Percentiles rank a stretch among this genome's conserved stretches.
Evolutionary conservation across 192 early-diverging fungal species (phyloP).

Genomic region (Gryganskiella cystojenkinii): DNA sequence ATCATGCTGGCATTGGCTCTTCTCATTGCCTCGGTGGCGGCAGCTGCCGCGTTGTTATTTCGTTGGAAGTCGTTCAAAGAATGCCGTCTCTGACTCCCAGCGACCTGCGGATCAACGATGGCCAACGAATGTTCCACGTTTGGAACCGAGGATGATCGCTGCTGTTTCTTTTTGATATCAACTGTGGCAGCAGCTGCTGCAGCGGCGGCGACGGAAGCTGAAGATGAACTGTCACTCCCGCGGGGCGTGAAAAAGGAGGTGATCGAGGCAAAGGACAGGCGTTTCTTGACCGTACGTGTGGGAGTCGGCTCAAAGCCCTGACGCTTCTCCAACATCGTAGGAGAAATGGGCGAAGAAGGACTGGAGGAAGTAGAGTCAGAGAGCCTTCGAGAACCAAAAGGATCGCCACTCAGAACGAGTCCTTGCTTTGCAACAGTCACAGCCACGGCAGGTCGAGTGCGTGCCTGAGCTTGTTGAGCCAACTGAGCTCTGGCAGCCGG

Average conservation of each 20-base stretch:
- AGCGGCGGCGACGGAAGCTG: not conserved
- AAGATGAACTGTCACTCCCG: not conserved
- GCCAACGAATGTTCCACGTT: slow-evolving; percentile 27
- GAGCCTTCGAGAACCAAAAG: too few species aligned
- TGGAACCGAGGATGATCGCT: slow-evolving; percentile 35
- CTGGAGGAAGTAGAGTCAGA: too few species aligned
- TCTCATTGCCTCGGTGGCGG: not conserved
- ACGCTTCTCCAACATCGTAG: slow-evolving; percentile 13
- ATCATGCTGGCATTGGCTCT: not conserved
- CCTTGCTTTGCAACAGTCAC: too few species aligned
- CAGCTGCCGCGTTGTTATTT: not conserved
- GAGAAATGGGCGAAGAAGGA: not conserved
- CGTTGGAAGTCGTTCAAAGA: slow-evolving; percentile 26
- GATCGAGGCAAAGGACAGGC: slow-evolving; percentile 41
- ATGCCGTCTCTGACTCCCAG: slow-evolving; percentile 25
- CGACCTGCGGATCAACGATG: slow-evolving; percentile 16
- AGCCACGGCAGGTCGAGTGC: too few species aligned
- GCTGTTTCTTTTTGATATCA: slow-evolving; percentile 21
- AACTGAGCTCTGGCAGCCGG: not conserved
- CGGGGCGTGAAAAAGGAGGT: slow-evolving; percentile 40
- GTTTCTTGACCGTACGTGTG: slow-evolving; percentile 25
- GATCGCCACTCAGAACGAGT: too few species aligned
- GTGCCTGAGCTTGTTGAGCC: not conserved
- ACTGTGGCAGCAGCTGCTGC: not conserved
- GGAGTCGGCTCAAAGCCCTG: slow-evolving; percentile 15